Percentiles rank a stretch among this genome's conserved stretches.
These are phyloP conservation scores for Ophiostoma ulmi DNA, from an alignment of 2,329 filamentous ascomycete species.

Conservation along the genomic window DNA sequence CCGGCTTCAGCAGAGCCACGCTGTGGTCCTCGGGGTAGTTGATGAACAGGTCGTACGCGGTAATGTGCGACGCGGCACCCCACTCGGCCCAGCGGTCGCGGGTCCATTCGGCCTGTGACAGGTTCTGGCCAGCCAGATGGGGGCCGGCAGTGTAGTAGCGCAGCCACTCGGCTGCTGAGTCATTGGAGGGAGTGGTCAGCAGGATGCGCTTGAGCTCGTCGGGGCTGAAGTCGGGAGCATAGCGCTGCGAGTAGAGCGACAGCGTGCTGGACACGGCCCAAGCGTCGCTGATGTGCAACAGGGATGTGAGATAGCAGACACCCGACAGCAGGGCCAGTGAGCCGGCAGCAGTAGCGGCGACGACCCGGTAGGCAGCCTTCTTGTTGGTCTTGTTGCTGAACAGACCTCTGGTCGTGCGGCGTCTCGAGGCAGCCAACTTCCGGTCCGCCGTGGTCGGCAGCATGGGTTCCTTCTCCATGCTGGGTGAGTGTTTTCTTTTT, in stretches of 20 bases:
- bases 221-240: conserved; percentile 30
- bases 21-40: conserved; percentile 71
- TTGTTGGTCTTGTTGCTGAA: background rate
- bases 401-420: background rate
- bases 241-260: conserved; percentile 20
- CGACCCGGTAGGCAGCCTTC: background rate
- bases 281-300: conserved; percentile 7
- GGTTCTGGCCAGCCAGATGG: conserved; percentile 72
- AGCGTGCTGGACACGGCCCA: conserved; percentile 17
- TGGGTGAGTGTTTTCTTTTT: background rate
- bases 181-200: conserved; percentile 52
- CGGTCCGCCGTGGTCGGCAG: conserved; percentile 16
- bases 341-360: conserved; percentile 11
- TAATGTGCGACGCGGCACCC: conserved; percentile 59
- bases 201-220: conserved; percentile 51
- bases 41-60: conserved; percentile 69
- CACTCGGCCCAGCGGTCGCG: conserved; percentile 67
- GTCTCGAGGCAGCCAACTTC: conserved; percentile 18
- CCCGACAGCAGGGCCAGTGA: conserved; percentile 19
- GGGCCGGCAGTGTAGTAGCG: conserved; percentile 71
- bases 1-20: conserved; percentile 58
- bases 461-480: conserved; percentile 58
- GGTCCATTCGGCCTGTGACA: conserved; percentile 69
- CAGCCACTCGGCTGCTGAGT: conserved; percentile 64
- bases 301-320: conserved; percentile 18